Conservation (phyloP, 257 asterid species). For the Jasminum sambac region DNA sequence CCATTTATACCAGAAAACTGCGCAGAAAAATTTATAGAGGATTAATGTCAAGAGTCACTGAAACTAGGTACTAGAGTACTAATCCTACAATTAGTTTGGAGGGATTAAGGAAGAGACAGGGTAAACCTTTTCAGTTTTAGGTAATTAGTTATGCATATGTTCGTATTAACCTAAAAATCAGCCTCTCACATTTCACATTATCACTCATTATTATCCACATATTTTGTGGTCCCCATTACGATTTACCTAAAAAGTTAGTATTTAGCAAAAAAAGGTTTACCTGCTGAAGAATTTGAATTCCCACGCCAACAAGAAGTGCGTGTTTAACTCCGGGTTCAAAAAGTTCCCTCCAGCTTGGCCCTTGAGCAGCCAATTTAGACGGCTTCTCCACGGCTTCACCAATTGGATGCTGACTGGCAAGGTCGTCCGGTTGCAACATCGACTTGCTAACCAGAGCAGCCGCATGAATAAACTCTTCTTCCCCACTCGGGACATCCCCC, state of each 20-base stretch:
- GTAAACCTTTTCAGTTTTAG: too few species aligned
- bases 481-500: constrained; percentile 48
- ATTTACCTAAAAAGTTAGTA: too few species aligned
- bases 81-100: too few species aligned
- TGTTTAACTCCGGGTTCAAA: constrained; percentile 93
- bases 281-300: constrained; percentile 96
- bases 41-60: too few species aligned
- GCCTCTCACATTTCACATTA: too few species aligned
- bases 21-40: constrained; percentile 6
- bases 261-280: too few species aligned
- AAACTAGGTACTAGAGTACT: too few species aligned
- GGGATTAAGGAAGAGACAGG: too few species aligned
- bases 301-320: constrained; percentile 88
- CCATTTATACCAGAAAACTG: constrained; percentile 97
- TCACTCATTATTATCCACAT: too few species aligned
- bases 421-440: constrained; percentile 59
- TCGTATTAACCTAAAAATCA: too few species aligned
- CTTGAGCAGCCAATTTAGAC: constrained; percentile 39
- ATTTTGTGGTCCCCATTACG: too few species aligned
- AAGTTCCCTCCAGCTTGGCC: constrained; percentile 75
- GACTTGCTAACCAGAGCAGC: constrained; percentile 93
- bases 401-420: constrained; percentile 45
- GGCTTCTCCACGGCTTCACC: constrained; percentile 51
- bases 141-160: too few species aligned
- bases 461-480: constrained; percentile 68